Conservation (phyloP, 257 asterid genomes). For the Solanum phureja region DNA sequence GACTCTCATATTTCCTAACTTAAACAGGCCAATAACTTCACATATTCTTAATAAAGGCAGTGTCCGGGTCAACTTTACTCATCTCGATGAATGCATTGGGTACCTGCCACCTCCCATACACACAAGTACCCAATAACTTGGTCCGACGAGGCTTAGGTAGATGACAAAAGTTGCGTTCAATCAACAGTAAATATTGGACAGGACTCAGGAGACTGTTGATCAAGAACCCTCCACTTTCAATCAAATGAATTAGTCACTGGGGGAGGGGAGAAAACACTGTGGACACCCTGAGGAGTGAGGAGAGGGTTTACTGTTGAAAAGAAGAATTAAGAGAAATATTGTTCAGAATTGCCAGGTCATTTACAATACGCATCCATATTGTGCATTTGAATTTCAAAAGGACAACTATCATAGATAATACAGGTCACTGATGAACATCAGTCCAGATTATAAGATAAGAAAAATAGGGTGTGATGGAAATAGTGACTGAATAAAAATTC, state of each 20-base stretch:
- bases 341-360: neutral
- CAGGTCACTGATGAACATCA: neutral
- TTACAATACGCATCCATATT: neutral
- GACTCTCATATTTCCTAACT: neutral
- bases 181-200: neutral
- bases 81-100: neutral
- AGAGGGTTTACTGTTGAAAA: neutral
- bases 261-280: neutral
- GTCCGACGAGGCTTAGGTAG: neutral
- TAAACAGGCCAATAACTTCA: neutral
- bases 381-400: neutral
- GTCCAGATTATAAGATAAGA: neutral
- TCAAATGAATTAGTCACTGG: neutral
- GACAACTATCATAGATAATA: neutral
- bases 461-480: neutral
- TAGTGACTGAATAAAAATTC: neutral
- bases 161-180: neutral
- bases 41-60: neutral
- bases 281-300: neutral
- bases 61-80: neutral
- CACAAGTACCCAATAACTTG: neutral
- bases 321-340: neutral
- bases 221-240: neutral
- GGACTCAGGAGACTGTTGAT: neutral
- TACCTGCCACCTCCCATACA: neutral